Conservation (phyloP, 805 yeast species). For the Lipomyces chichibuensis region DNA sequence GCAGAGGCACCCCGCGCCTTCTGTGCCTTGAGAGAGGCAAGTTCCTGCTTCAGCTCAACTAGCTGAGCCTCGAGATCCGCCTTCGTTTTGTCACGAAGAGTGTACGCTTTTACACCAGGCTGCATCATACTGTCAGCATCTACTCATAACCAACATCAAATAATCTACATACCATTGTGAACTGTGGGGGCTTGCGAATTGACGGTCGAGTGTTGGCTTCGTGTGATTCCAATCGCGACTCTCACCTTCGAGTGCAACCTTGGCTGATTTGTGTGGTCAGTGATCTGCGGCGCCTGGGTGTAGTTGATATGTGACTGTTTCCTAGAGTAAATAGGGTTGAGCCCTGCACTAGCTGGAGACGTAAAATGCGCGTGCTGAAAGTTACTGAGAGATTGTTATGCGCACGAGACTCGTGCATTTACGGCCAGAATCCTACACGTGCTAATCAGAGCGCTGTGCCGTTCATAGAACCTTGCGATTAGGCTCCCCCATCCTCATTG, state of each 20-base stretch:
- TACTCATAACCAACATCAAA: neutral
- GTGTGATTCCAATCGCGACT: neutral
- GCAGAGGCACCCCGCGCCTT: slow-evolving; percentile 83
- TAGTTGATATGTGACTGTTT: neutral
- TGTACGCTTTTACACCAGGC: slow-evolving; percentile 74
- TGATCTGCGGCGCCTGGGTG: neutral
- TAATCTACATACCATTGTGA: slow-evolving; percentile 6
- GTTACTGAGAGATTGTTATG: neutral
- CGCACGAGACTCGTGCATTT: neutral
- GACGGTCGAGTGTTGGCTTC: neutral
- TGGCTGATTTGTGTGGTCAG: neutral
- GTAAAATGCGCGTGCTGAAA: neutral
- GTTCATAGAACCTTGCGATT: too few relatives aligned
- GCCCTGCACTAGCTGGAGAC: neutral
- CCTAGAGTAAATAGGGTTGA: neutral
- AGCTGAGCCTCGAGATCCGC: slow-evolving; percentile 93
- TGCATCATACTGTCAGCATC: slow-evolving; percentile 4
- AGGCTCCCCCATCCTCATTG: neutral
- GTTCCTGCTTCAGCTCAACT: slow-evolving; percentile 94
- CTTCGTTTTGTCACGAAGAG: slow-evolving; percentile 96
- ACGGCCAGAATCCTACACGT: neutral
- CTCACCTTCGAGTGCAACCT: neutral
- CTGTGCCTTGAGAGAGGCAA: slow-evolving; percentile 95
- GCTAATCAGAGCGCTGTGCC: too few relatives aligned
- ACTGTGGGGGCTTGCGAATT: neutral